These are phyloP conservation scores for Massariosphaeria phaeospora DNA, from an alignment of 495 filamentous ascomycete species.

Conservation along the genomic window DNA sequence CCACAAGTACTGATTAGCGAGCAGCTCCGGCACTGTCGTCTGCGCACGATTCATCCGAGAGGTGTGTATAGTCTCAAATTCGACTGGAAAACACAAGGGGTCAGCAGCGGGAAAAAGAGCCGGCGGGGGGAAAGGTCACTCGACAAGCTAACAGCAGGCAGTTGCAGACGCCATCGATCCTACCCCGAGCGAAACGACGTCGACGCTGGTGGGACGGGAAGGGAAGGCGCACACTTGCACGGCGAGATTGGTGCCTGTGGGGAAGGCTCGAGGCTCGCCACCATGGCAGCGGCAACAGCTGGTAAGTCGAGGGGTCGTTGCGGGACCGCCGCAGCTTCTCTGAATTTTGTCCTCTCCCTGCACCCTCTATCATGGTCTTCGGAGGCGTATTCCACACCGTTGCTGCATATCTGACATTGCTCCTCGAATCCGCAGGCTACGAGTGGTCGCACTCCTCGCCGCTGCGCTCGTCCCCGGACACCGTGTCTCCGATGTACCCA, in stretches of 20 bases:
- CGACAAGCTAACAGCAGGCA: no score
- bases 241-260: background rate
- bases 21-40: background rate
- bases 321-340: slow-evolving; percentile 15
- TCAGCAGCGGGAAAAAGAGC: no score
- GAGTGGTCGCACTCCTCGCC: slow-evolving; percentile 34
- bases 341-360: background rate
- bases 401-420: slow-evolving; percentile 21
- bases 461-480: slow-evolving; percentile 53
- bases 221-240: background rate
- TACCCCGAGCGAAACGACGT: no score
- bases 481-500: slow-evolving; percentile 69
- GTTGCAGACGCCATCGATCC: background rate
- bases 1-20: slow-evolving; percentile 3
- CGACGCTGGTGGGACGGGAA: background rate
- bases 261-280: slow-evolving; percentile 1
- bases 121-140: no score
- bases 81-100: no score
- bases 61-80: no score
- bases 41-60: background rate
- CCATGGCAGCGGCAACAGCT: slow-evolving; percentile 33
- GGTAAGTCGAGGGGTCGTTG: slow-evolving; percentile 23
- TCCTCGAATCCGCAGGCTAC: slow-evolving; percentile 29
- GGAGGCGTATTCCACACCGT: slow-evolving; percentile 4
- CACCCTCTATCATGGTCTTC: slow-evolving; percentile 19